Conservation (phyloP, 768 basidiomycete species). For the Antrodiella citrinella region DNA sequence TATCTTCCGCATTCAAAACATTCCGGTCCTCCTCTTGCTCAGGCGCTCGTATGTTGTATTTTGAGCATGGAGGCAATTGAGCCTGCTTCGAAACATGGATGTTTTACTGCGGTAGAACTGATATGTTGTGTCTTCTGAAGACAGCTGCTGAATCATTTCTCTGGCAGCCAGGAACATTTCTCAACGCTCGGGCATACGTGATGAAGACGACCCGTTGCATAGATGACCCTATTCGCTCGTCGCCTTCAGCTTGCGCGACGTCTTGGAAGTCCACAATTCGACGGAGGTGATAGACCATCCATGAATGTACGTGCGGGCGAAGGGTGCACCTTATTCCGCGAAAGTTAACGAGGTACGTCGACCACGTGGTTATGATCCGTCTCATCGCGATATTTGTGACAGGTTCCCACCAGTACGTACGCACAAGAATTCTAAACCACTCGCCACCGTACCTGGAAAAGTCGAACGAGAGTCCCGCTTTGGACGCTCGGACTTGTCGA, state of each 20-base stretch:
- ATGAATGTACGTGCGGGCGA: too few species aligned
- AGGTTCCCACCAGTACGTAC: neutral
- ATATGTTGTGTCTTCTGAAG: neutral
- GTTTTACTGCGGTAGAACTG: neutral
- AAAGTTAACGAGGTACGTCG: neutral
- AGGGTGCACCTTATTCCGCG: too few species aligned
- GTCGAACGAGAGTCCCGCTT: neutral
- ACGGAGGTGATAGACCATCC: too few species aligned
- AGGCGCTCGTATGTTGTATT: neutral
- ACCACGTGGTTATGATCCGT: neutral
- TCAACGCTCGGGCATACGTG: too few species aligned
- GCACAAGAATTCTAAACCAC: neutral
- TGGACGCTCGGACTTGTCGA: neutral
- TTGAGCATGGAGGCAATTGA: neutral
- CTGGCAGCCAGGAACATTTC: too few species aligned
- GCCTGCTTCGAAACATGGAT: neutral
- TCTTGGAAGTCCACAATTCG: too few species aligned
- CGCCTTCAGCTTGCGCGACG: too few species aligned
- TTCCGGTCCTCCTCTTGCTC: neutral
- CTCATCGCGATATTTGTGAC: neutral
- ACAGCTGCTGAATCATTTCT: neutral
- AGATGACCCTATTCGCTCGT: too few species aligned
- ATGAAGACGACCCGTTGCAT: too few species aligned
- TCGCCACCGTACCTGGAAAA: neutral
- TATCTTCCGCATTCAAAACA: neutral